A percentile compares a stretch with the other conserved stretches of the same genome.
phyloP scores from a whole-genome alignment of 1,284 basidiomycete genomes.

The Mycosarcoma mackinlayi region DNA sequence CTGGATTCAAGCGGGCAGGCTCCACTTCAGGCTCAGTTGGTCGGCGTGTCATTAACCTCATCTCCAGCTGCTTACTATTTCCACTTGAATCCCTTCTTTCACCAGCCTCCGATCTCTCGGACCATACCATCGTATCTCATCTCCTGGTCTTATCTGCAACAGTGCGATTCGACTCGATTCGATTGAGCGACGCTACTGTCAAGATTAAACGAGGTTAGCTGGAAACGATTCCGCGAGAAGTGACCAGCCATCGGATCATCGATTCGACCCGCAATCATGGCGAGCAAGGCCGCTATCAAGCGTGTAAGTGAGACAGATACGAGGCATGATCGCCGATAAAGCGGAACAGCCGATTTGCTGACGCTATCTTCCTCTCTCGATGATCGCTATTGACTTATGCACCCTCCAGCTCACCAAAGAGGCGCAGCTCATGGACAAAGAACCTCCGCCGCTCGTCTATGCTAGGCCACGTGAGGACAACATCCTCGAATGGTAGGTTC shows the following conservation, averaged over 20 bases:
- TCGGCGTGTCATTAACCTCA: no score
- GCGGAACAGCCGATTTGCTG: background rate
- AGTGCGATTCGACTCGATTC: no score
- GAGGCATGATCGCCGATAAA: no score
- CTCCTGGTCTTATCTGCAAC: no score
- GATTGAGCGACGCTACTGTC: no score
- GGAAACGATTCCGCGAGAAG: no score
- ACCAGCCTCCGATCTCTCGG: no score
- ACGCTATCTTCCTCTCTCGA: background rate
- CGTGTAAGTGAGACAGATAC: constrained; percentile 19
- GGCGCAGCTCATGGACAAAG: constrained; percentile 89
- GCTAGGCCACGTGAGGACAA: constrained; percentile 95
- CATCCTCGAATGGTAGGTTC: constrained; percentile 73
- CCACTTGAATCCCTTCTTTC: no score
- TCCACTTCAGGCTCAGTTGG: background rate
- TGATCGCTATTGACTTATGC: background rate
- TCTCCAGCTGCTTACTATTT: no score
- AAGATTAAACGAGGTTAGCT: no score
- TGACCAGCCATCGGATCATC: background rate
- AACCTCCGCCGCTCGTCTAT: constrained; percentile 93
- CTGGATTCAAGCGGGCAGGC: no score
- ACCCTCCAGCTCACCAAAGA: constrained; percentile 80
- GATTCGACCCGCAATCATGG: constrained; percentile 20
- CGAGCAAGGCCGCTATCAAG: constrained; percentile 50
- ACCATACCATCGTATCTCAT: no score